phyloP scores from a whole-genome alignment of 129 eudicot species.

The Dittrichia graveolens region DNA sequence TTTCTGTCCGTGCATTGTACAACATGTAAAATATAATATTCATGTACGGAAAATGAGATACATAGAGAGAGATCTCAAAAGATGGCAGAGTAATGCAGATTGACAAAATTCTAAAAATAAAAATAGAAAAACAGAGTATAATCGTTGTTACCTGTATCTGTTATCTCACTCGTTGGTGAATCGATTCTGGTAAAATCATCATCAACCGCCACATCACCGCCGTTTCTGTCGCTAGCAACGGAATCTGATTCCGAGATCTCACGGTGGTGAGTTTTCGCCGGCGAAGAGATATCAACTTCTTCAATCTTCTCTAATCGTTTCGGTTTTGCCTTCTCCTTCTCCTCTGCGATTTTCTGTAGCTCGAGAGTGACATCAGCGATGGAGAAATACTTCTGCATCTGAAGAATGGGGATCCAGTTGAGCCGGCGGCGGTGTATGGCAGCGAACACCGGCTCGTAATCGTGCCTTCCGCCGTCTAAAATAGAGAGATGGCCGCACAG shows the following conservation, averaged over 20 bases:
- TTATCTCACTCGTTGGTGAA: slow-evolving; percentile 54
- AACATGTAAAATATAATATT: neutral
- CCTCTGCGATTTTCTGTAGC: slow-evolving; percentile 51
- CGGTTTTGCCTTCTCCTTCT: slow-evolving; percentile 16
- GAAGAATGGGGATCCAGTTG: slow-evolving; percentile 90
- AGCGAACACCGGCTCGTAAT: slow-evolving; percentile 63
- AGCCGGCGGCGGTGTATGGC: slow-evolving; percentile 81
- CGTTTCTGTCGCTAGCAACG: slow-evolving; percentile 14
- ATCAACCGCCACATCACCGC: slow-evolving; percentile 43
- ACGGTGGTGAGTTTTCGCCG: slow-evolving; percentile 19
- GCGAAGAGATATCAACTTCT: slow-evolving; percentile 10
- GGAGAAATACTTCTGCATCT: slow-evolving; percentile 87
- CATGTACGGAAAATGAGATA: neutral
- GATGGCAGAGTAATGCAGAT: neutral
- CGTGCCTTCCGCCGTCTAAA: slow-evolving; percentile 43
- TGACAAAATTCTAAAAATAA: too few relatives aligned
- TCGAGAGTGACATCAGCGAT: slow-evolving; percentile 75
- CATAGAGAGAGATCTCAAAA: slow-evolving; percentile 11
- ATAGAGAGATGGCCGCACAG: slow-evolving; percentile 68
- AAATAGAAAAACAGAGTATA: neutral
- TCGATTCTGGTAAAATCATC: slow-evolving; percentile 35
- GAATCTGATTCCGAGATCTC: slow-evolving; percentile 17
- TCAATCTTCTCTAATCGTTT: slow-evolving; percentile 21
- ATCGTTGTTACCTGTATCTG: slow-evolving; percentile 61
- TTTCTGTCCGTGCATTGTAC: neutral